Base-by-base conservation (phyloP, 306 rosid species). In the Potentilla sterilis region DNA sequence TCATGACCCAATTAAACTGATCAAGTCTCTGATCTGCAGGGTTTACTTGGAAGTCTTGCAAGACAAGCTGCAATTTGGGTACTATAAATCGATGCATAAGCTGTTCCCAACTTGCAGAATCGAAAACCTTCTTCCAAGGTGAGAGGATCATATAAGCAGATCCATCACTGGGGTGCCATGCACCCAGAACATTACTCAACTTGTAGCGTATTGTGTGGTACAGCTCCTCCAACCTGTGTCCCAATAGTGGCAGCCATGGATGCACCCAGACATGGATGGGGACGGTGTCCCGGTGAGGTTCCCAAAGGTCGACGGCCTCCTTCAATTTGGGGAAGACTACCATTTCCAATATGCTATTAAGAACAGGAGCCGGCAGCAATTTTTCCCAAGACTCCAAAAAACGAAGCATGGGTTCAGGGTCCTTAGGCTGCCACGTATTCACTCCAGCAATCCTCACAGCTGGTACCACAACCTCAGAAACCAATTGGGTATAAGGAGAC, bases 191-290 rank as follows among this genome's bases (percentile, higher is more conserved):
- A 67, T 85, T 79, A 79, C 96, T 84, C 86, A 92, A 79, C 89
- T 90, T 95, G 71, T 78, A 87, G n/a, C 96, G 96, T 77, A 95
- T 90, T 49, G 76, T 86, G 73, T 88, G 92, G 80, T 85, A 95
- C 63, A 90, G 81, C 32, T 87, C 90, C 85, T 95, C 96, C 85
- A 95, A 75, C 81, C 86, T 90, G 84, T 85, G 82, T 46, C 96
- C 98, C 76, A 95, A 78, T 81, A 86, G 70, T n/a, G 89, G 97
- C 38, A 95, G 85, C 99, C 97, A 95, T 43, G 97, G 97, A 85
- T 95, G 99, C 75, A 95, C 90, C 97, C 97, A 95, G 10, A 87
- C 87, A 78, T 92, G 99, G 75, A 90, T 92, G 70, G 97, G 97
- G 85, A 95, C 87, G 57, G 96, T 89, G 81, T 95, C 96, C 34